Evolutionary conservation across 495 filamentous ascomycete species (phyloP), one percentile per base, ranked within the genome.

Genomic region (Viridothelium virens): DNA sequence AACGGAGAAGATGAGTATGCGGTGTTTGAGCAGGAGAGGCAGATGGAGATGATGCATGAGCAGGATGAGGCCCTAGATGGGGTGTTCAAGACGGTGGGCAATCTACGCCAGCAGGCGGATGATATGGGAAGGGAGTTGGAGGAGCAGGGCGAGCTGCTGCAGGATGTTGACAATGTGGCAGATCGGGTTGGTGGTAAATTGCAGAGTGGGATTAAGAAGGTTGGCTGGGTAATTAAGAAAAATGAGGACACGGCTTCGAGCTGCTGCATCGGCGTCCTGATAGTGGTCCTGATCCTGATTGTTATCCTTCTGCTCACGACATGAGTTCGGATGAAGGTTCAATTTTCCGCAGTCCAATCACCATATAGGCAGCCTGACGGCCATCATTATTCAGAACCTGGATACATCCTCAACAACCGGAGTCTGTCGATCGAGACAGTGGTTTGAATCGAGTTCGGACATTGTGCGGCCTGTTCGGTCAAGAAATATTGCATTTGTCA

Each of bases 41-140:
- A 98, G 78, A 67, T 87, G 72, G 85, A 91, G 79, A 87, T 97
- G 75, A 92, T 98, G 89, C 86, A 88, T 72, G 93, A 96, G 76
- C 94, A 97, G 79, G 95, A 98, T 74, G 81, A 94, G 80, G 87
- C 91, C 69, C 80, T 98, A 6, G 93, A 97, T 76, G 89, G 89
- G 2, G 95, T 98, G 50, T 96, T 91, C 73, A 84, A 86, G 70
- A 97, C 94, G 2, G 94, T 98, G 44, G 92, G 91, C 0, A 96
- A 90, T 72, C 73, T 98, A 72, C 79, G 91, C 63, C 81, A 88
- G 74, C 93, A 97, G 81, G 95, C 95, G 16, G 86, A 94, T 77
- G 87, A 89, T 68, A 97, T 98, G 93, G 92, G 92, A 7, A 79
- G 93, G 64, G 94, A 98, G 77, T 79, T 98, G 61, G 95, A 96